Conservation (phyloP, 495 filamentous ascomycete genomes). For the Aspergillus cavernicola region DNA sequence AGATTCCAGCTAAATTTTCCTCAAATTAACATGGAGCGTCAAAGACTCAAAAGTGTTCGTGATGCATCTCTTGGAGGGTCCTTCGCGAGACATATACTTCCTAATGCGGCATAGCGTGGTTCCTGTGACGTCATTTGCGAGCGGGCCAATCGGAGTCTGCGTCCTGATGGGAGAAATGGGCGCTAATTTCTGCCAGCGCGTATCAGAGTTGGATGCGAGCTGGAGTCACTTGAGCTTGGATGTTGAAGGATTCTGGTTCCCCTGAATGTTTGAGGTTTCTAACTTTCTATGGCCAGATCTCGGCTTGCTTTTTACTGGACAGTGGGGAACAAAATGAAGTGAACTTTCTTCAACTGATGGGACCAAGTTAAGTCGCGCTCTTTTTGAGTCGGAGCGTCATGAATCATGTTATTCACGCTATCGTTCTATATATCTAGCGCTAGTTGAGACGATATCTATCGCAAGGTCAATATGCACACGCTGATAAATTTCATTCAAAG, state of each 20-base stretch:
- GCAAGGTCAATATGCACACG: no score
- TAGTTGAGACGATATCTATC: not conserved
- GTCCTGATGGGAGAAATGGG: not conserved
- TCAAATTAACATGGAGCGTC: not conserved
- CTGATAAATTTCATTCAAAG: constrained; percentile 22
- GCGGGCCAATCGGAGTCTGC: constrained; percentile 8
- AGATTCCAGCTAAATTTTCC: not conserved
- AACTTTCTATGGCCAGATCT: no score
- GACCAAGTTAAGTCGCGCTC: no score
- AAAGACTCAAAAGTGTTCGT: not conserved
- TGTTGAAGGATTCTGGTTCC: not conserved
- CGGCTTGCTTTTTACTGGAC: no score
- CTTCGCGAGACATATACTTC: not conserved
- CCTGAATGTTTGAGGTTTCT: no score
- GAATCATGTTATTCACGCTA: not conserved
- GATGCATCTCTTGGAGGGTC: not conserved
- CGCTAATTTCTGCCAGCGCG: not conserved
- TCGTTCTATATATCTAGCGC: not conserved
- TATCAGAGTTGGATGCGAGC: not conserved
- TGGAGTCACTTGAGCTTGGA: not conserved
- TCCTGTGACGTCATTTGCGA: constrained; percentile 16
- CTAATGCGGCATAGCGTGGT: not conserved
- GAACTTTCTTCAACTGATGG: no score
- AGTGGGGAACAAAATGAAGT: no score
- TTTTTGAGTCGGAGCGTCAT: no score